Conservation (phyloP, 108 stramenopile species). For the Cyclotella cryptica region DNA sequence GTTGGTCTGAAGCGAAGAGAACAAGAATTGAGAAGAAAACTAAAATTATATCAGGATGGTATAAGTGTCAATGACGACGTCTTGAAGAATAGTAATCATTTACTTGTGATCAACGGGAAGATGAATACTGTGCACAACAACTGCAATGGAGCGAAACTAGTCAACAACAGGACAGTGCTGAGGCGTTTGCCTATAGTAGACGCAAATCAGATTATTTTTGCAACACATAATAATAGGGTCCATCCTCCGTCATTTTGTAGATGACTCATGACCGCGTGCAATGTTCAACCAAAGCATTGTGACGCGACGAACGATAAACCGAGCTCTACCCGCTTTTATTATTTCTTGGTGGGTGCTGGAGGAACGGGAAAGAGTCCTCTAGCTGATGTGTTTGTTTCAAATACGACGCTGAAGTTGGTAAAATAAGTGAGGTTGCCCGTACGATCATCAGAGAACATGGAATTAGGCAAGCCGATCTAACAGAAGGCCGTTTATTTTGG, state of each 20-base stretch:
- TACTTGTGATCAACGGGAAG: constrained; percentile 55
- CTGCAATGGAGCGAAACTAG: neutral
- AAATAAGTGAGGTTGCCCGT: constrained; percentile 12
- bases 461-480: constrained; percentile 3
- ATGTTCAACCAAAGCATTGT: too few species aligned
- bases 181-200: constrained; percentile 40
- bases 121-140: constrained; percentile 28
- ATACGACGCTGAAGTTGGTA: neutral
- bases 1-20: constrained; percentile 32
- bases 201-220: constrained; percentile 40
- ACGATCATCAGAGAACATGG: constrained; percentile 4
- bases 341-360: constrained; percentile 10
- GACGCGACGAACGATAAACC: neutral
- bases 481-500: neutral
- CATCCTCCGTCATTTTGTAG: too few species aligned
- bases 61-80: constrained; percentile 54
- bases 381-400: constrained; percentile 8
- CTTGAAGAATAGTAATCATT: constrained; percentile 41
- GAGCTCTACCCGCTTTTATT: constrained; percentile 6
- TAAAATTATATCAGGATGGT: constrained; percentile 44
- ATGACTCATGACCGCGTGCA: too few species aligned
- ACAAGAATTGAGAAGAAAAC: constrained; percentile 32
- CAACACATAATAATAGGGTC: constrained; percentile 20
- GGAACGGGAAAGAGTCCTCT: constrained; percentile 12
- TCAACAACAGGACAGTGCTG: neutral